phyloP scores from a whole-genome alignment of 306 rosid species.

The Fragaria nilgerrensis region DNA sequence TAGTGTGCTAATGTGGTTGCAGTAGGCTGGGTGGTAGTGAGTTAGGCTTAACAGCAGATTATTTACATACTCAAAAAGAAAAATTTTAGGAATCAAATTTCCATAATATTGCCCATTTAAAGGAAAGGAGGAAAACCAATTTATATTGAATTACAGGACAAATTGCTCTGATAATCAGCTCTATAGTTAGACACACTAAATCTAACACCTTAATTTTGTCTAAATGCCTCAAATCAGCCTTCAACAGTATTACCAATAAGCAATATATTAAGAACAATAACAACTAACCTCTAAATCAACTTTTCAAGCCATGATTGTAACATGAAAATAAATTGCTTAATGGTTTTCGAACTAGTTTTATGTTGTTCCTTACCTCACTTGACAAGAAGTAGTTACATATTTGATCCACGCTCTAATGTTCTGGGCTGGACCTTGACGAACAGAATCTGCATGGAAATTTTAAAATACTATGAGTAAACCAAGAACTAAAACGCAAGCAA shows the following conservation, averaged over 20 bases:
- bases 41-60: background rate
- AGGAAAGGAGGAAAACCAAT: background rate
- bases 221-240: background rate
- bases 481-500: background rate
- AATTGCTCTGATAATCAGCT: background rate
- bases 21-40: background rate
- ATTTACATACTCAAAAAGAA: background rate
- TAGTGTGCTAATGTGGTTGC: background rate
- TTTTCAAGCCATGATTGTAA: background rate
- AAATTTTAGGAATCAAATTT: background rate
- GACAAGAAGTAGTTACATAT: conserved; percentile 58
- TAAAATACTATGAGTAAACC: conserved; percentile 24
- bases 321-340: background rate
- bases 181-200: background rate
- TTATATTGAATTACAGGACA: background rate
- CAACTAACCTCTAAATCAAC: conserved; percentile 12
- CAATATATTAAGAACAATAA: conserved; percentile 4
- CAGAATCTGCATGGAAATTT: conserved; percentile 52
- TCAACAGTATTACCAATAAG: background rate
- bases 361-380: conserved; percentile 47
- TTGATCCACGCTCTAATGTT: conserved; percentile 76
- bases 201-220: background rate
- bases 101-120: background rate
- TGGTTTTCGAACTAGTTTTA: background rate
- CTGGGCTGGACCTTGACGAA: conserved; percentile 60